Evolutionary conservation across 2,329 filamentous ascomycete species (phyloP).

Genomic region (Stemphylium beticola): DNA sequence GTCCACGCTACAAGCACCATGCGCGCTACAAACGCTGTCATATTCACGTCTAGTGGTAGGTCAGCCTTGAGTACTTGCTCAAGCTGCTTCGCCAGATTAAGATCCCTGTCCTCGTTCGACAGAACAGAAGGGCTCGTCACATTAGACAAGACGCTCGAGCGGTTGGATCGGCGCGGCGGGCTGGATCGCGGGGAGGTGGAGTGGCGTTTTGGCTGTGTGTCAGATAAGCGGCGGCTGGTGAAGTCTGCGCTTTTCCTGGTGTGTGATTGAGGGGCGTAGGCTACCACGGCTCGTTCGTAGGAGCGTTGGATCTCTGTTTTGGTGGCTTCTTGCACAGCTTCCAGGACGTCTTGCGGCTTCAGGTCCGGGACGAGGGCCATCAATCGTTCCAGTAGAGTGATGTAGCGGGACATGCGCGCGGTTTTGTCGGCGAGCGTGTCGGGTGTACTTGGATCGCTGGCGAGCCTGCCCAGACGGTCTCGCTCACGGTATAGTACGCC

Average conservation of each 20-base stretch:
- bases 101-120: not conserved
- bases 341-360: conserved; percentile 25
- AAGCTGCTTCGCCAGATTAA: conserved; percentile 30
- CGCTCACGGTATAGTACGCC: conserved; percentile 36
- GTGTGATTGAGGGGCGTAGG: not conserved
- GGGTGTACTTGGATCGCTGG: conserved; percentile 14
- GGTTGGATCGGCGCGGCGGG: conserved; percentile 6
- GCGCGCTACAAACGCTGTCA: conserved; percentile 31
- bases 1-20: conserved; percentile 45
- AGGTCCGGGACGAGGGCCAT: conserved; percentile 36
- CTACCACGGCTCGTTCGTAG: conserved; percentile 30
- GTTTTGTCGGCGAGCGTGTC: conserved; percentile 35
- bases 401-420: conserved; percentile 38
- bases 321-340: conserved; percentile 29
- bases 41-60: conserved; percentile 33
- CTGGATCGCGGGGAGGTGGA: not conserved
- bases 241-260: not conserved
- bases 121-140: not conserved
- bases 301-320: conserved; percentile 27
- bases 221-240: not conserved
- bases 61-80: conserved; percentile 36
- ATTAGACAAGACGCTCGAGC: conserved; percentile 6
- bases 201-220: conserved; percentile 5
- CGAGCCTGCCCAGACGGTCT: conserved; percentile 34
- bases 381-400: conserved; percentile 36